These are phyloP conservation scores for Rhododendron henanense DNA, from an alignment of 148 eudicot genomes.

Conservation along the genomic window DNA sequence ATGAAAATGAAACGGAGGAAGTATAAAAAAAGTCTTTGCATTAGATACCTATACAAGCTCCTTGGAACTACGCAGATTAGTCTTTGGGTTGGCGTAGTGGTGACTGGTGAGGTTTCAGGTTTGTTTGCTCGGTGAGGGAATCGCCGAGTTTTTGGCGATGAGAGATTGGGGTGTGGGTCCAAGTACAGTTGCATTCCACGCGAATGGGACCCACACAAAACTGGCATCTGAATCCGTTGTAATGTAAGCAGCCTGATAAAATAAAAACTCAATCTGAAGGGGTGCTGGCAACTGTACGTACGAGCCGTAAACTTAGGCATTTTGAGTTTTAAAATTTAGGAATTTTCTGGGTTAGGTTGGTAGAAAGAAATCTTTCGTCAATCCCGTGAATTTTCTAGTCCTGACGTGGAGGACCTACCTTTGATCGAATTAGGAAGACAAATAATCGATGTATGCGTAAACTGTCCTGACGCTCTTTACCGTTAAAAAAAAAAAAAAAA, in stretches of 20 bases:
- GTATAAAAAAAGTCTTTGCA: too few species aligned
- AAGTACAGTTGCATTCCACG: conserved; percentile 14
- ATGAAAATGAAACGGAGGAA: too few species aligned
- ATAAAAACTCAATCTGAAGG: background rate
- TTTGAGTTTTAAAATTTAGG: too few species aligned
- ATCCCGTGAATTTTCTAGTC: too few species aligned
- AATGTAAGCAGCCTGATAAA: background rate
- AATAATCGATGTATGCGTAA: background rate
- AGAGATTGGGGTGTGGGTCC: background rate
- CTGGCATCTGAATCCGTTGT: background rate
- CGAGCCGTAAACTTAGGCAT: background rate
- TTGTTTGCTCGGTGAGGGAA: background rate
- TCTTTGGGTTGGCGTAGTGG: background rate
- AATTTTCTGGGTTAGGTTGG: too few species aligned
- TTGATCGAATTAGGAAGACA: background rate
- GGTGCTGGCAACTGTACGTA: too few species aligned
- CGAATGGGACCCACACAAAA: conserved; percentile 6
- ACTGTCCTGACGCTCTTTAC: background rate
- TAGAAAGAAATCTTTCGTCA: too few species aligned
- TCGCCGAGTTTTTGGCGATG: conserved; percentile 10
- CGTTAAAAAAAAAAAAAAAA: background rate
- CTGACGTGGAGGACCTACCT: rapidly evolving
- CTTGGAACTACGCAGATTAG: background rate
- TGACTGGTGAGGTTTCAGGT: background rate
- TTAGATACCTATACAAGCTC: too few species aligned